Evolutionary conservation across 2,329 filamentous ascomycete species (phyloP).

Genomic region (Ceratocystis eucalypticola): DNA sequence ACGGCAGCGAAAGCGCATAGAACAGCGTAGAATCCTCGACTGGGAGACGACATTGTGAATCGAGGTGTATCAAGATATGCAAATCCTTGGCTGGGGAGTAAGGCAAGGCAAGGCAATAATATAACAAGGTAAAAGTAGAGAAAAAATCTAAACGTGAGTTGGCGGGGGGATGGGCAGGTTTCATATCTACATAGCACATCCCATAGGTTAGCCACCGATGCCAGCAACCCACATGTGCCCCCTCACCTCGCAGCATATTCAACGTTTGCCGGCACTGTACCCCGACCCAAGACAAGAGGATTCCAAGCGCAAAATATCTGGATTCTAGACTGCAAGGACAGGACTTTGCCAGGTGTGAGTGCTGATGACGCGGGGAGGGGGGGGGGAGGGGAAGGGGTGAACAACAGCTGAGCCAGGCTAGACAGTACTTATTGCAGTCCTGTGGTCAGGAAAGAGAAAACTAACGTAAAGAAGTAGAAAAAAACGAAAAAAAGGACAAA

Average conservation of each 20-base stretch:
- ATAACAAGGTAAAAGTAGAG: neutral
- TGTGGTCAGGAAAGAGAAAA: neutral
- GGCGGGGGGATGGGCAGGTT: neutral
- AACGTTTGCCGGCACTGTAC: too few relatives aligned
- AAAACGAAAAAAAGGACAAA: neutral
- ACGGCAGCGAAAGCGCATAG: neutral
- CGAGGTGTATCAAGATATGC: neutral
- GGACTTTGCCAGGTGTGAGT: neutral
- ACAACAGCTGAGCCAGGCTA: too few relatives aligned
- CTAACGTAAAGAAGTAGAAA: neutral
- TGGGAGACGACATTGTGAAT: slow-evolving; percentile 2
- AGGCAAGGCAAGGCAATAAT: neutral
- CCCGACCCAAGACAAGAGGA: too few relatives aligned
- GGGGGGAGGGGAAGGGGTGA: too few relatives aligned
- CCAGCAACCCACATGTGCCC: neutral
- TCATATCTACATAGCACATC: neutral
- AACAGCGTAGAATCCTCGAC: neutral
- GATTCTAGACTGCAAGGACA: neutral
- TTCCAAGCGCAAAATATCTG: too few relatives aligned
- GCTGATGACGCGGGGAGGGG: neutral
- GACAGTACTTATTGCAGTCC: too few relatives aligned
- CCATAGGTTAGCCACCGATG: neutral
- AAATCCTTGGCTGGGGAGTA: neutral
- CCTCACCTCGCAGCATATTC: neutral
- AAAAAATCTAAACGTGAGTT: neutral